Evolutionary conservation across 495 filamentous ascomycete species (phyloP), one percentile per base, ranked within the genome.

Genomic region (Penicillium crystallinum): DNA sequence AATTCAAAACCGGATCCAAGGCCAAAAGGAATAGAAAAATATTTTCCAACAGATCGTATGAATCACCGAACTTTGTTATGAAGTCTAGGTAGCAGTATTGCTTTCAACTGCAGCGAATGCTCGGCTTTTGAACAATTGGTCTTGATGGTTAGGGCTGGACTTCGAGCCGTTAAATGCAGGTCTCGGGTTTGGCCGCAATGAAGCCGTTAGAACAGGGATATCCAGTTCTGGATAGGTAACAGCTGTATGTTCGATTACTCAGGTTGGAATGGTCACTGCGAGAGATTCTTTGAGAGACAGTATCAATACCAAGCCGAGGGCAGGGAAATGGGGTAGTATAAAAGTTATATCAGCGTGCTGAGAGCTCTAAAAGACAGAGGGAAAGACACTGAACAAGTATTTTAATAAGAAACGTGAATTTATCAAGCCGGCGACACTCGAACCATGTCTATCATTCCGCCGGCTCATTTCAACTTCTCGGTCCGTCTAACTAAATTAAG

Each of bases 91-190:
- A 27, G 3, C 3, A 27, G 3, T 27, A 27, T 27, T 27, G 23
- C 23, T 7, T 27, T 7, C 3, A 7, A 27, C 3, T 7, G 7
- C 7, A 3, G 3, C 3, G 23, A 6, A 7, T 29, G n/a, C 22
- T 1, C 7, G 34, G 14, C 6, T 29, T 35, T 15, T 18, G 8
- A 42, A 4, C 30, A 14, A 40, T 33, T 18, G 18, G 7, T 15
- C 11, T 49, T 39, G 35, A 7, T 42, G 19, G 14, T 14, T 2
- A n/a, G 15, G 27, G 44, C 27, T 52, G 27, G 45, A 56, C 30
- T 44, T 41, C 44, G 40, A 51, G 53, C 51, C 37, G 47, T 60
- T 57, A 46, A 33, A 63, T 50, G 60, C 55, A 61, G 63, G 63
- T 66, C 57, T 66, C 53, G 54, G 60, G 59, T 61, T 36, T 27